Conservation (phyloP, 345 rosid species). For the Eucalyptus marginata region DNA sequence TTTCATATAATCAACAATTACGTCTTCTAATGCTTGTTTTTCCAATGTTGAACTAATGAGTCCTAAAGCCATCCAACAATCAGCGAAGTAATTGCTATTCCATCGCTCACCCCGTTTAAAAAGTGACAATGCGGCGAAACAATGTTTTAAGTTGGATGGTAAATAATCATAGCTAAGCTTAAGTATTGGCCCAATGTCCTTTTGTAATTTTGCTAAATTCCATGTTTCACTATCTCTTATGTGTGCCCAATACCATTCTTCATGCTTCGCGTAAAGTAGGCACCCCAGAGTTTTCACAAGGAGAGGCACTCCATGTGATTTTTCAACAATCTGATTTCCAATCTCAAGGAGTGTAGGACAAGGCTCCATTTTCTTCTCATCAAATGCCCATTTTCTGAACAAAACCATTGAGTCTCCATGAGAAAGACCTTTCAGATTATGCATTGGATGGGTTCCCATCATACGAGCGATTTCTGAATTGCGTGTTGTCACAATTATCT, state of each 20-base stretch:
- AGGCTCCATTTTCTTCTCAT: not conserved
- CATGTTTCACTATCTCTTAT: not conserved
- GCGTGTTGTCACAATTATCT: not conserved
- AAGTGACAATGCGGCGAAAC: not conserved
- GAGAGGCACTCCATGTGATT: not conserved
- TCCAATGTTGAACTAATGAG: not conserved
- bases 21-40: not conserved
- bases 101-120: accelerated
- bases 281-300: not conserved
- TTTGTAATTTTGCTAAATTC: accelerated
- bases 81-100: accelerated
- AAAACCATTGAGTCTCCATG: not conserved
- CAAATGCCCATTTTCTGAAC: not conserved
- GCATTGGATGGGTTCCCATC: accelerated
- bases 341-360: not conserved
- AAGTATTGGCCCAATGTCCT: not conserved
- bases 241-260: not conserved
- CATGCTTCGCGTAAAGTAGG: not conserved
- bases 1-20: accelerated
- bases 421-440: not conserved
- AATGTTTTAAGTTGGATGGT: not conserved
- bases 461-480: accelerated
- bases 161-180: not conserved
- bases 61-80: not conserved
- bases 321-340: not conserved